phyloP scores from a whole-genome alignment of 768 basidiomycete species.

The Tricholoma hemisulphureum region DNA sequence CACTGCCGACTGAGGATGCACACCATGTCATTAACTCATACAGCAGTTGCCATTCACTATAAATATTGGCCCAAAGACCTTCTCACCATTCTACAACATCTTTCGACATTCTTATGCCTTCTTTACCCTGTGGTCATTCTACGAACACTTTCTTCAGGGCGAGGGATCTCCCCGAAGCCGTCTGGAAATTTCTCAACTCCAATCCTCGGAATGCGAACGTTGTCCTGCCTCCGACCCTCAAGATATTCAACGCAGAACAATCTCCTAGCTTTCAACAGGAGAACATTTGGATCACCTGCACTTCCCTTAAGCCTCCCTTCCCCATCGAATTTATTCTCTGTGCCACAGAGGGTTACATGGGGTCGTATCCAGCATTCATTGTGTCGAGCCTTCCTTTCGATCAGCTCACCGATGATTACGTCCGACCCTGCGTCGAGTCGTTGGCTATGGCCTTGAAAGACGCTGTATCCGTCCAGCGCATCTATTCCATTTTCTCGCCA shows the following conservation, averaged over 20 bases:
- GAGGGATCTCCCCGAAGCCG: conserved; percentile 33
- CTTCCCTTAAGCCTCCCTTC: background rate
- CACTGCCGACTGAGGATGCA: too few species aligned
- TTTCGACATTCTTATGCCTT: conserved; percentile 13
- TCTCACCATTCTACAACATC: too few species aligned
- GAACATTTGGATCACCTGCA: conserved; percentile 38
- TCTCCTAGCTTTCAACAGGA: conserved; percentile 1
- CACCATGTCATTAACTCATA: background rate
- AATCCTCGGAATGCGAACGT: conserved; percentile 41
- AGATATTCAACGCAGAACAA: conserved; percentile 23
- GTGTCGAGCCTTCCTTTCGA: conserved; percentile 44
- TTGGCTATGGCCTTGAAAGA: conserved; percentile 41
- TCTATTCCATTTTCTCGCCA: conserved; percentile 68
- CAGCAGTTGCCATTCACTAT: too few species aligned
- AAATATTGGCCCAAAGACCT: too few species aligned
- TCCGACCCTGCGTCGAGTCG: conserved; percentile 39
- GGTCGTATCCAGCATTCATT: conserved; percentile 67
- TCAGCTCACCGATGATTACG: conserved; percentile 34
- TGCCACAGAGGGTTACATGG: conserved; percentile 54
- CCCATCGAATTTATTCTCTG: conserved; percentile 58
- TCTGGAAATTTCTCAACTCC: conserved; percentile 35
- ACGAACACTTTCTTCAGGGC: conserved; percentile 27
- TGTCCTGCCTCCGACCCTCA: conserved; percentile 38
- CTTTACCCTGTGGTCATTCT: conserved; percentile 6
- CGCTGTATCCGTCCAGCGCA: conserved; percentile 36